phyloP scores from a whole-genome alignment of 2,329 filamentous ascomycete genomes.

The Chalara sp. region DNA sequence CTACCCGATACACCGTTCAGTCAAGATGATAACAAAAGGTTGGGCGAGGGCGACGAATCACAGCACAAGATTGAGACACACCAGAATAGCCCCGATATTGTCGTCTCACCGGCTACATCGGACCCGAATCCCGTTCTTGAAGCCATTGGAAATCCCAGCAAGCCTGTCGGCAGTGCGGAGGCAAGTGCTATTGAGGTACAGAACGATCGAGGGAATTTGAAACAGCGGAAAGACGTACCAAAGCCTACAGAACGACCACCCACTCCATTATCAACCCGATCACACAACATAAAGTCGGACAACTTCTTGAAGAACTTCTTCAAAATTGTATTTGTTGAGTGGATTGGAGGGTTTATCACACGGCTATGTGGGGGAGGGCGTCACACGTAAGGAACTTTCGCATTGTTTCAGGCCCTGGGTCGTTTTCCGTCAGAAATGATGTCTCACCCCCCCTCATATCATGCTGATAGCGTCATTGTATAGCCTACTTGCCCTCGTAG shows the following conservation, averaged over 20 bases:
- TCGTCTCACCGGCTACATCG: slow-evolving; percentile 17
- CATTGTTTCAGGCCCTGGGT: slow-evolving; percentile 3
- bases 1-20: not conserved
- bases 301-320: slow-evolving; percentile 27
- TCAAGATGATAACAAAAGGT: not conserved
- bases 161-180: slow-evolving; percentile 12
- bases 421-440: not conserved
- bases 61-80: slow-evolving; percentile 3
- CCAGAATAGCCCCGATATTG: slow-evolving; percentile 13
- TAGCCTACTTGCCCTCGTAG: slow-evolving; percentile 20
- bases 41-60: not conserved
- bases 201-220: no score
- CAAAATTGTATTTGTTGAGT: slow-evolving; percentile 28
- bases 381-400: slow-evolving; percentile 19
- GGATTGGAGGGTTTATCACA: slow-evolving; percentile 27
- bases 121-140: slow-evolving; percentile 6
- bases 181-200: slow-evolving; percentile 17
- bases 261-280: slow-evolving; percentile 23
- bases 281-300: slow-evolving; percentile 18
- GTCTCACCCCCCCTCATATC: slow-evolving; percentile 1
- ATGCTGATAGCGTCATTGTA: not conserved
- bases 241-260: slow-evolving; percentile 16
- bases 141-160: slow-evolving; percentile 3
- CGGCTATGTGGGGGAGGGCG: slow-evolving; percentile 22
- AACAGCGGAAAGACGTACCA: no score